Conservation (phyloP, 1,284 basidiomycete genomes). For the Vanrija sp. region DNA sequence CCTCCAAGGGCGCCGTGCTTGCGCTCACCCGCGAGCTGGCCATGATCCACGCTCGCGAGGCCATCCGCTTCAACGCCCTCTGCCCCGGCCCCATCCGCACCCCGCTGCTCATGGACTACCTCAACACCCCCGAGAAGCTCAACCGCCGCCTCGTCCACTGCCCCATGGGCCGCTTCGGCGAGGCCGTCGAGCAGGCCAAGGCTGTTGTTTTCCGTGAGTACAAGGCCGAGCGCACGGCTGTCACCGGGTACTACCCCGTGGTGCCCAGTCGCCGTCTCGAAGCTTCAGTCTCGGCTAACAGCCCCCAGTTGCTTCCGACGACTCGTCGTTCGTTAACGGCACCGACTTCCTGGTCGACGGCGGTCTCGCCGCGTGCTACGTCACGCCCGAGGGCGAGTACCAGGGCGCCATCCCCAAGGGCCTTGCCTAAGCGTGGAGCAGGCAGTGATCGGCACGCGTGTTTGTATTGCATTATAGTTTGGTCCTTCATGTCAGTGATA, state of each 20-base stretch:
- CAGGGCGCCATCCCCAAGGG: constrained; percentile 25
- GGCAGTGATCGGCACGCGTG: not conserved
- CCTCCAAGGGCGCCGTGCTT: constrained; percentile 75
- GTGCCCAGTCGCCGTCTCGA: not conserved
- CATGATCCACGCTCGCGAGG: constrained; percentile 94
- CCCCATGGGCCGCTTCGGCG: constrained; percentile 95
- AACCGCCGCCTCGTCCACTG: constrained; percentile 85
- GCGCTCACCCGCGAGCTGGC: constrained; percentile 98
- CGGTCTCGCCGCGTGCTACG: constrained; percentile 82
- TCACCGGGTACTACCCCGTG: not conserved
- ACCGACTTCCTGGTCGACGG: constrained; percentile 92
- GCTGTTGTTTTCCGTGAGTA: constrained; percentile 82
- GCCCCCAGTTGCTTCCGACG: constrained; percentile 50
- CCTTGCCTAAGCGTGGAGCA: constrained; percentile 1
- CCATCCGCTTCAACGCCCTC: constrained; percentile 89
- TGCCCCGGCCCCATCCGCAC: constrained; percentile 93
- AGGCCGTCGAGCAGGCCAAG: constrained; percentile 89
- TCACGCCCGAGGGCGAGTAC: constrained; percentile 49
- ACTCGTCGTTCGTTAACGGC: constrained; percentile 60
- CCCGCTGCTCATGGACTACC: constrained; percentile 94
- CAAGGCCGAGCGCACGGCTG: not conserved
- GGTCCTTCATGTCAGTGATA: not conserved
- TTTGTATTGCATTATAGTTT: not conserved
- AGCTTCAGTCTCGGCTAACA: not conserved
- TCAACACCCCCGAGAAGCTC: constrained; percentile 94